Evolutionary conservation across 208 protist species (phyloP), one percentile per base, ranked within the genome.

Genomic region (Angomonas desouzai): DNA sequence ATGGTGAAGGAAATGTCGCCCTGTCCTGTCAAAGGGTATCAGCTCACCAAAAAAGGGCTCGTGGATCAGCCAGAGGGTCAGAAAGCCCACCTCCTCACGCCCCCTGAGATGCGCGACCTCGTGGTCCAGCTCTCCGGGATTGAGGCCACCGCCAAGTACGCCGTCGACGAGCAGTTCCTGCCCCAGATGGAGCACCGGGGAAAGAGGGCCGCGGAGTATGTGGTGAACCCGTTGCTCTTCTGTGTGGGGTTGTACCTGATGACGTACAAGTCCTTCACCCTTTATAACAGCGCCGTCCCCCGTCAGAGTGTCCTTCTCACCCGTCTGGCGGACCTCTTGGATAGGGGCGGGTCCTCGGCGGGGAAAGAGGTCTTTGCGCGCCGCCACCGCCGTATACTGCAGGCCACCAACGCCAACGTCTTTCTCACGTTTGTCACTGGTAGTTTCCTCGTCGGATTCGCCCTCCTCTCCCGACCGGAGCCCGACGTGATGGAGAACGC

Each of bases 331-430:
- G 48, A 58, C 10, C 25, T 89, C 40, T 43, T 84, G 62, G 73
- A 69, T 16, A 64, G 73, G 64, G 70, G 71, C 25, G n/a, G 83
- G 48, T 65, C 75, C 3, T 72, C 71, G 22, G 62, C 53, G 9
- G 48, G 84, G 64, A 68, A 77, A 11, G 87, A 93, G 62, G 48
- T 48, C 11, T n/a, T 93, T 22, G 81, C 87, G 34, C 79, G 78
- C 45, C 74, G 73, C 18, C 77, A 93, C 68, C 79, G 76, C 11
- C 72, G 79, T 23, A 48, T 87, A 13, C 68, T 93, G 71, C 83
- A 82, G 36, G 84, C 82, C 22, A 93, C 84, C 20, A 91, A 91
- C 63, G 70, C 82, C 22, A 78, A 76, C 1, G 78, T 93, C 10
- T 48, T 69, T 7, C 59, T 85, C 7, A 72, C 81, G 9, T 91